Conservation (phyloP, 495 filamentous ascomycete genomes). For the Platismatia glauca region DNA sequence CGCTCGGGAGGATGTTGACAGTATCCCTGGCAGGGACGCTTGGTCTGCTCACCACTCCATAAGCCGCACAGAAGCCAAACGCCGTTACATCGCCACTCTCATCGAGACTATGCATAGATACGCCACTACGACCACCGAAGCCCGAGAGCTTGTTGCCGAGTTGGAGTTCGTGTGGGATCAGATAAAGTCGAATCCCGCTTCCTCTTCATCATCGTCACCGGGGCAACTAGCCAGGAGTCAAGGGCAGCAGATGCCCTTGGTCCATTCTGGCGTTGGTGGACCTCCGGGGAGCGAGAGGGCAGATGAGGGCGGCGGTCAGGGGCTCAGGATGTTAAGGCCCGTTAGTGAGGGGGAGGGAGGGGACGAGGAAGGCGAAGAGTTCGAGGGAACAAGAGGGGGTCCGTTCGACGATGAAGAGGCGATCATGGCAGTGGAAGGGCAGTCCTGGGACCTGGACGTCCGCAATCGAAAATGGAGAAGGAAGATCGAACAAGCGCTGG, state of each 20-base stretch:
- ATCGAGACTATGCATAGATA: slow-evolving; percentile 96
- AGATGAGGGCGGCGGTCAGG: slow-evolving; percentile 27
- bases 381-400: slow-evolving; percentile 27
- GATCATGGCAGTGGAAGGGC: slow-evolving; percentile 7
- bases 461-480: slow-evolving; percentile 58
- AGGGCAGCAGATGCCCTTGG: not conserved
- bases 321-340: slow-evolving; percentile 63
- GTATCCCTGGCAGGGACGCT: slow-evolving; percentile 53
- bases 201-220: slow-evolving; percentile 26
- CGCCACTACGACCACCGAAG: slow-evolving; percentile 74
- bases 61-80: slow-evolving; percentile 85
- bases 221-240: not conserved
- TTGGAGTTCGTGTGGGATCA: slow-evolving; percentile 99
- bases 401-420: slow-evolving; percentile 16
- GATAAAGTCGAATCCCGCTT: slow-evolving; percentile 72
- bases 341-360: slow-evolving; percentile 67
- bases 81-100: slow-evolving; percentile 81
- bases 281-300: slow-evolving; percentile 29
- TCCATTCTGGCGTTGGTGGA: slow-evolving; percentile 33
- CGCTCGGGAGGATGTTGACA: not conserved
- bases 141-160: slow-evolving; percentile 79
- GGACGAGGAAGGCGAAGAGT: slow-evolving; percentile 33
- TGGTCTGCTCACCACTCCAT: slow-evolving; percentile 81
- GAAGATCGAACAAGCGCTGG: slow-evolving; percentile 76
- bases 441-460: slow-evolving; percentile 19